Percentiles rank a stretch among this genome's conserved stretches.
Conservation (phyloP, 805 yeast species). For the Candida loeiensis region DNA sequence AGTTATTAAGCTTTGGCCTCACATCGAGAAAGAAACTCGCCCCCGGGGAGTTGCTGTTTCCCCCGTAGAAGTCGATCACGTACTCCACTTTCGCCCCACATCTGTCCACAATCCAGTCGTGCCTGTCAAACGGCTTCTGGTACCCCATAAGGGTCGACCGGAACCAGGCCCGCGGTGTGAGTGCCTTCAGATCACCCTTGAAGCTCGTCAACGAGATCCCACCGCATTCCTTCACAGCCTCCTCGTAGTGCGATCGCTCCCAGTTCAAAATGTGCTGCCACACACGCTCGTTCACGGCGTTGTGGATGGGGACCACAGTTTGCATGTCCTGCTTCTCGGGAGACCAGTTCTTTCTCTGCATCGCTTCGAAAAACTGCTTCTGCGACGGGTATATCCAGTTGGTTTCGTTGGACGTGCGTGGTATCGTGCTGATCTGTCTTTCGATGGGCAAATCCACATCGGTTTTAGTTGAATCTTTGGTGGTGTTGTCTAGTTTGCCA, state of each 20-base stretch:
- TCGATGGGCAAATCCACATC: conserved; percentile 56
- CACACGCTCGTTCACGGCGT: conserved; percentile 87
- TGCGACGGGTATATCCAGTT: conserved; percentile 97
- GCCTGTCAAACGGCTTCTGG: conserved; percentile 88
- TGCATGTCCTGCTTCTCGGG: conserved; percentile 82
- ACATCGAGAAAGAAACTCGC: conserved; percentile 79
- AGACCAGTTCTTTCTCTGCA: conserved; percentile 85
- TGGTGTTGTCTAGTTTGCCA: conserved; percentile 32
- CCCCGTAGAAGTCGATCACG: conserved; percentile 84
- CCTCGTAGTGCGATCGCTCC: conserved; percentile 64
- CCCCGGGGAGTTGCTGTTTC: conserved; percentile 23
- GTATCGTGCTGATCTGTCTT: conserved; percentile 77
- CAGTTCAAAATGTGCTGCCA: conserved; percentile 82
- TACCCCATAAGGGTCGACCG: conserved; percentile 65
- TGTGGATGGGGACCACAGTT: conserved; percentile 90
- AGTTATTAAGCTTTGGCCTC: conserved; percentile 80
- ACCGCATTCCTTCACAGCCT: conserved; percentile 54
- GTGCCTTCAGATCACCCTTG: conserved; percentile 79
- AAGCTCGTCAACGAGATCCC: conserved; percentile 82
- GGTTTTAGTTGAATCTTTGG: conserved; percentile 23
- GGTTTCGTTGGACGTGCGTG: conserved; percentile 56
- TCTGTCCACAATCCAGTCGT: conserved; percentile 87
- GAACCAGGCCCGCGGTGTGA: conserved; percentile 81
- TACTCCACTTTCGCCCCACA: conserved; percentile 84
- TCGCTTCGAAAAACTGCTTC: conserved; percentile 90